Evolutionary conservation across 116 monocot genomes (phyloP).

Genomic region (Posidonia oceanica): DNA sequence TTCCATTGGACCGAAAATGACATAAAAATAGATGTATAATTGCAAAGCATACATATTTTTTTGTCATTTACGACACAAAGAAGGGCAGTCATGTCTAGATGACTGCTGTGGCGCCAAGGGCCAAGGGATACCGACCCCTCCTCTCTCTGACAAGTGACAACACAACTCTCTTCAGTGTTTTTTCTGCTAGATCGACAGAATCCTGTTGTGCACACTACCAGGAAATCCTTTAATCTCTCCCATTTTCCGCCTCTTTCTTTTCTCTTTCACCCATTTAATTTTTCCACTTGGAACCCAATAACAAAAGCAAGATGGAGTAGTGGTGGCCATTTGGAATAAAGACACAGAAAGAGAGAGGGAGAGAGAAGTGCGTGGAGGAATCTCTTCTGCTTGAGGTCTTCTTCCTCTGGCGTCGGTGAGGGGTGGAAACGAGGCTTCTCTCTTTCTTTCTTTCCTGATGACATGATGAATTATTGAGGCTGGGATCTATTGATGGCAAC

Average conservation of each 20-base stretch:
- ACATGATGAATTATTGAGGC: neutral
- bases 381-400: neutral
- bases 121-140: no score
- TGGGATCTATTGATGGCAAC: neutral
- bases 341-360: neutral
- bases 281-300: neutral
- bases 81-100: no score
- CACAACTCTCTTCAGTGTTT: no score
- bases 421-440: neutral
- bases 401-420: neutral
- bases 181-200: neutral
- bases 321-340: neutral
- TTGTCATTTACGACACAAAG: no score
- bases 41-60: no score
- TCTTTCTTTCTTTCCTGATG: neutral
- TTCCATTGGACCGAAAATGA: no score
- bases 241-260: neutral
- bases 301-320: neutral
- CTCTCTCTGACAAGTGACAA: no score
- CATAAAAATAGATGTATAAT: no score
- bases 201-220: neutral
- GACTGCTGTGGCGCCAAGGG: no score
- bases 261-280: neutral
- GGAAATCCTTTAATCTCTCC: neutral
- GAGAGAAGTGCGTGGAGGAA: neutral